A percentile compares a stretch with the other conserved stretches of the same genome.
These are phyloP conservation scores for Magnaporthiopsis poae DNA, from an alignment of 2,329 filamentous ascomycete species.

Conservation along the genomic window DNA sequence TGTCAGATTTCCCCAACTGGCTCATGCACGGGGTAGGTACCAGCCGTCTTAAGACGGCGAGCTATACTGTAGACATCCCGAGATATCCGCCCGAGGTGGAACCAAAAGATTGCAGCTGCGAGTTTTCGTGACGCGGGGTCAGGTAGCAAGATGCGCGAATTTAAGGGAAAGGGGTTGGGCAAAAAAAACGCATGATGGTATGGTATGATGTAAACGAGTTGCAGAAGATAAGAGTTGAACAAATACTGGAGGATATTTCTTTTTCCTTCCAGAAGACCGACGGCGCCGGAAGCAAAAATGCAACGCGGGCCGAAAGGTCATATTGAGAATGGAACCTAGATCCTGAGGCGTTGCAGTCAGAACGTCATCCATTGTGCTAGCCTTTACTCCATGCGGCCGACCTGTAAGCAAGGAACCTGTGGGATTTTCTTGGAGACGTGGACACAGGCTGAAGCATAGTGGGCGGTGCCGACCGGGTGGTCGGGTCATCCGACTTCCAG, in stretches of 20 bases:
- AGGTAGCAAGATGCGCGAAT: neutral
- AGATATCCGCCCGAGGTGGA: neutral
- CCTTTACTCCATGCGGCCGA: slow-evolving; percentile 6
- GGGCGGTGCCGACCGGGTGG: too few relatives aligned
- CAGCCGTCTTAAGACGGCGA: neutral
- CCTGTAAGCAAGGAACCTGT: too few relatives aligned
- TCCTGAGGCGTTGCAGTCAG: neutral
- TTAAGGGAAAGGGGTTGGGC: neutral
- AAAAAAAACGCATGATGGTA: neutral
- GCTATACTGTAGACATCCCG: neutral
- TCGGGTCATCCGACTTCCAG: too few relatives aligned
- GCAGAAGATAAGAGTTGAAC: neutral
- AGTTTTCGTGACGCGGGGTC: neutral
- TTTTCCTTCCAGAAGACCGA: too few relatives aligned
- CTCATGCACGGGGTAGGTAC: neutral
- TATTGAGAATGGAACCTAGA: slow-evolving; percentile 7
- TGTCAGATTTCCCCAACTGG: neutral
- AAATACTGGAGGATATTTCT: neutral
- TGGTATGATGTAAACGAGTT: too few relatives aligned
- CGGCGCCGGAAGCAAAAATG: too few relatives aligned
- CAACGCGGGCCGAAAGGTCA: neutral
- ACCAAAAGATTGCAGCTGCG: neutral
- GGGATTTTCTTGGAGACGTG: too few relatives aligned
- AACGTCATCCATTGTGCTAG: slow-evolving; percentile 7
- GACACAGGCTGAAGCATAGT: too few relatives aligned